Base-by-base conservation (phyloP, 306 rosid species). In the Corylus heterophylla region DNA sequence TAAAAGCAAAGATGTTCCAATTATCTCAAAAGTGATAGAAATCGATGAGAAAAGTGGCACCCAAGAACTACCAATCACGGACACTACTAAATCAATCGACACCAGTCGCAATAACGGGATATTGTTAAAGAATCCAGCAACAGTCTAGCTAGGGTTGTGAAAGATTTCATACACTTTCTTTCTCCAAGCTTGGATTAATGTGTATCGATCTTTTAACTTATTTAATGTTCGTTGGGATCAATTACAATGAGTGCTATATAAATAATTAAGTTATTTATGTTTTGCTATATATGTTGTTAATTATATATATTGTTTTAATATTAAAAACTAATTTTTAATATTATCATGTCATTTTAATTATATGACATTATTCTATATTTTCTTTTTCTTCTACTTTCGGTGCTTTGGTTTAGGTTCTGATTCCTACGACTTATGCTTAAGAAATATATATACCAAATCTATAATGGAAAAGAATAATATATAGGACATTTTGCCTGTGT, bases 1-100 rank as follows among this genome's bases (percentile, higher is more conserved):
- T 0, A 93, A 95, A 84, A 90, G 94, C 89, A 95, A 88, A 84
- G 99, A 95, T 59, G 81, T 74, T 16, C 9, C 16, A 11, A 76
- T 31, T 31, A 3, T 31, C 74, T 54, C 73, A 73, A 74, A 8
- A 50, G 87, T 67, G 1, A 66, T 12, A 12, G 6, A 13, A 3
- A 16, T 68, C 5, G 54, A 54, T 75, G 87, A 77, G 69, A 88
- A 88, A 81, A 79, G 51, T 2, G 85, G 50, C 66, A 83, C 17
- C 0, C 87, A 81, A 20, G 90, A 87, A 66, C 84, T 95, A 75
- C 97, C 98, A 37, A 82, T 92, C 50, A 89, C 88, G 35, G 64
- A 73, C 71, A 79, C 52, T 52, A n/a, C 35, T 25, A 87, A 22
- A 76, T 71, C 87, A 71, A 85, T 54, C 5, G 18, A 78, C 61